A percentile compares a stretch with the other conserved stretches of the same genome.
Conservation (phyloP, 768 basidiomycete genomes). For the Dendrothele bispora region DNA sequence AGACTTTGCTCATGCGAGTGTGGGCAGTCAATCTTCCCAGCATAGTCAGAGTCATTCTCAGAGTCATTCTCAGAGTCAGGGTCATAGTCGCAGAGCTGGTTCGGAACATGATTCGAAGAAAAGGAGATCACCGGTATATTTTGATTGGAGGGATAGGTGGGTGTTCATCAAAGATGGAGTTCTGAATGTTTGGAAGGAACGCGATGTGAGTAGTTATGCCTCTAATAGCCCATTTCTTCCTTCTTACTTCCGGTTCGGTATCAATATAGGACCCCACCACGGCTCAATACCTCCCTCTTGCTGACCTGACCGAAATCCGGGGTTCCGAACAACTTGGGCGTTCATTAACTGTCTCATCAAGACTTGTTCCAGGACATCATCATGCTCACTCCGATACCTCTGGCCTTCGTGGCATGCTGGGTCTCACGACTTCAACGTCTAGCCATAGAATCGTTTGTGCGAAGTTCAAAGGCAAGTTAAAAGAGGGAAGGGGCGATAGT, state of each 20-base stretch:
- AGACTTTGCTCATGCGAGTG: too few relatives aligned
- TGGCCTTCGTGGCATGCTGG: too few relatives aligned
- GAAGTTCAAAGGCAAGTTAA: too few relatives aligned
- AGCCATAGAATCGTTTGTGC: constrained; percentile 38
- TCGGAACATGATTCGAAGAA: too few relatives aligned
- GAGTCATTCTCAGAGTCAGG: too few relatives aligned
- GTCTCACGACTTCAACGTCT: constrained; percentile 7
- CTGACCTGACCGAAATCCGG: constrained; percentile 40
- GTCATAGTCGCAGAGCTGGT: too few relatives aligned
- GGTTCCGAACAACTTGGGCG: constrained; percentile 43
- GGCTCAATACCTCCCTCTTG: constrained; percentile 36
- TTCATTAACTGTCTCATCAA: constrained; percentile 22
- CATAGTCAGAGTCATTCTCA: too few relatives aligned
- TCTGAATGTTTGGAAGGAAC: constrained; percentile 53
- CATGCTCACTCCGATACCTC: too few relatives aligned
- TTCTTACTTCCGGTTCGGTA: not conserved
- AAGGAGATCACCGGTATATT: constrained; percentile 23
- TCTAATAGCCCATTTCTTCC: not conserved
- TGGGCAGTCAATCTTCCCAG: too few relatives aligned
- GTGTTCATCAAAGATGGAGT: constrained; percentile 58
- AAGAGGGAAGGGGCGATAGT: too few relatives aligned
- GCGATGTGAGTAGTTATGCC: constrained; percentile 39
- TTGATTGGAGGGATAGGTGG: constrained; percentile 68
- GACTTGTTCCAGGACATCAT: too few relatives aligned
- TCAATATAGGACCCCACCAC: constrained; percentile 33